Base-by-base conservation (phyloP, 768 basidiomycete genomes). In the Leccinum incarnatum region DNA sequence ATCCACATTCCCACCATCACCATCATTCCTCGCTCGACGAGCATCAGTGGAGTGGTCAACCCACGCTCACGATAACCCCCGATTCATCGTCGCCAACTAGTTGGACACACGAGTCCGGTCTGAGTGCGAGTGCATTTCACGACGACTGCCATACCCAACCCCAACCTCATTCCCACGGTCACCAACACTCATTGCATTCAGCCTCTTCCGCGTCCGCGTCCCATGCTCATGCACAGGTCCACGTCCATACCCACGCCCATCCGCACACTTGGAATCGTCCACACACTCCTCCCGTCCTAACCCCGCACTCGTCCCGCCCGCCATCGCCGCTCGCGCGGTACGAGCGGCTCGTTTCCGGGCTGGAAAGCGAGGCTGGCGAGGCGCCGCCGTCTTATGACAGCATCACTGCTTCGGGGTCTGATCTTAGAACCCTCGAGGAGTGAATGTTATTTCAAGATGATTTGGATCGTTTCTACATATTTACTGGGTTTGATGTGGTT, bases 311-410 rank as follows among this genome's bases (percentile, higher is more conserved):
- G 4, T 65, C 67, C 19, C 60, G 54, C 5, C 67, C 67, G 8
- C 55, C 69, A 3, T 67, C 67, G 2, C 69, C 66, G 34, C 57
- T 69, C 15, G 75, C 74, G 27, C 83, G 84, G 58, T 96, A 90
- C 69, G 93, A 94, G 67, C 80, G 91, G 37, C 81, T 98, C 19
- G 81, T 97, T 51, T 84, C 90, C 1, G 95, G 95, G n/a, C 85
- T 89, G 70, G 91, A 91, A 70, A 89, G 82, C 36, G 87, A 90
- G 65, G 77, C 77, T 8, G 95, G 95, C 3, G 95, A 97, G 68
- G 83, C 83, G 5, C 95, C 95, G 3, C 95, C 95, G 4, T 66
- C 71, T n/a, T 73, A 73, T 47, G 72, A 73, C 51, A 74, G 69
- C 32, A 55, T 71, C 21, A 21, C 60, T 34, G 51, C 56, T n/a